Percentiles rank a stretch among this genome's conserved stretches.
These are phyloP conservation scores for Cyberlindnera maritima DNA, from an alignment of 805 yeast genomes.

Conservation along the genomic window DNA sequence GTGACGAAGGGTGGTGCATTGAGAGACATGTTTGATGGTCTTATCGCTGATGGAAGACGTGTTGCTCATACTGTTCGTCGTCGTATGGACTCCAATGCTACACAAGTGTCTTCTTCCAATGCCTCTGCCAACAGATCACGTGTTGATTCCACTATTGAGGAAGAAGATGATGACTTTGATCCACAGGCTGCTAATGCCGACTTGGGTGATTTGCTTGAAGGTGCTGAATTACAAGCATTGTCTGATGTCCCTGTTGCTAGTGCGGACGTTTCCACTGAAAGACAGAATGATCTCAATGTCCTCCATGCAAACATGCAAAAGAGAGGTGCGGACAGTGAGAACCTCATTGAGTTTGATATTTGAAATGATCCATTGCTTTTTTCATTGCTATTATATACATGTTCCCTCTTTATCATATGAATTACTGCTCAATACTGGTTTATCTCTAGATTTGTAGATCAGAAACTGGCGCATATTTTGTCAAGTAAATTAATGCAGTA, in stretches of 20 bases:
- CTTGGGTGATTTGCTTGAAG: constrained; percentile 43
- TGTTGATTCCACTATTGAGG: constrained; percentile 13
- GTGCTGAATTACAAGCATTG: constrained; percentile 45
- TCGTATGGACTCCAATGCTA: constrained; percentile 75
- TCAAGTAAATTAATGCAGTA: too few relatives aligned
- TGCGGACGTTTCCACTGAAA: constrained; percentile 10
- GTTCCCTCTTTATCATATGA: not conserved
- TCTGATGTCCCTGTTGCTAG: constrained; percentile 31
- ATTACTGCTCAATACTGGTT: not conserved
- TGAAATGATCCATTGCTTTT: constrained; percentile 1
- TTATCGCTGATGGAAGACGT: constrained; percentile 87
- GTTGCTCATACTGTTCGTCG: constrained; percentile 88
- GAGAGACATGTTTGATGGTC: constrained; percentile 85
- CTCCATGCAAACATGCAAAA: constrained; percentile 28
- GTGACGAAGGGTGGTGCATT: constrained; percentile 53
- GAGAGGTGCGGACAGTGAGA: constrained; percentile 15
- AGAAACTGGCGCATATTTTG: too few relatives aligned
- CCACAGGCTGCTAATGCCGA: constrained; percentile 40
- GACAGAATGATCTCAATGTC: constrained; percentile 27
- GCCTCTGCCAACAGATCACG: constrained; percentile 9
- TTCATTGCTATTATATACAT: not conserved
- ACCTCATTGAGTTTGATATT: constrained; percentile 40
- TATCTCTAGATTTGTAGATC: too few relatives aligned
- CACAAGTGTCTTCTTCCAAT: constrained; percentile 17
- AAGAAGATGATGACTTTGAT: constrained; percentile 48